Evolutionary conservation across 768 basidiomycete species (phyloP), one percentile per base, ranked within the genome.

Genomic region (Gelatoporia subvermispora): DNA sequence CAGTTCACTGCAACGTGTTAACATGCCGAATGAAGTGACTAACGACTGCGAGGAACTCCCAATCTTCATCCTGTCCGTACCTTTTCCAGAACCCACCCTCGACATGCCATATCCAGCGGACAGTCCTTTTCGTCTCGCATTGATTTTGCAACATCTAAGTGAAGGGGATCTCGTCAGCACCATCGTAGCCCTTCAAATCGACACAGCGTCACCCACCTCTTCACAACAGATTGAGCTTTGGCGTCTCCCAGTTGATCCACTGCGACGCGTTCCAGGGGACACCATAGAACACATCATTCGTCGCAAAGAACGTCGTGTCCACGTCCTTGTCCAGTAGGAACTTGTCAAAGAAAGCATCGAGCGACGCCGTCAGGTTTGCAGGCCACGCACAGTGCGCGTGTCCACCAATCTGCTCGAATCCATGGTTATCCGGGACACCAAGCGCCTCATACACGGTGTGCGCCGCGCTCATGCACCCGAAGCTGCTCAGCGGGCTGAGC

Each of bases 321-420:
- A 72, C 68, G 25, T 53, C 52, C 61, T 78, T 69, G 22, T 64
- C 72, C 42, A 76, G 66, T 60, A 82, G 62, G 66, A 80, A 82
- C 55, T 74, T 75, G 64, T 77, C 69, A 55, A 82, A 62, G 60
- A 79, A 82, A 9, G 78, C 78, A 49, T 68, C 69, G 47, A 82
- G 64, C 35, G 73, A 68, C 2, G 65, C 58, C 43, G 74, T 68
- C 48, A 77, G 71, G 35, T 51, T 57, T 3, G 72, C 63, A 3
- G 81, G 81, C 74, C 77, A 81, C 2, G 63, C 64, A 62, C 81
- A 82, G 54, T 82, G 81, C 28, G 61, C 61, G 54, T 82, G 79
- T 49, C 73, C 72, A 23, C 77, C 78, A 21, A 75, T 66, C 62
- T 78, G 75, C 13, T 73, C 75, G 52, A 77, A 75, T 22, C 79